Evolutionary conservation across 2,329 filamentous ascomycete species (phyloP).

Genomic region (Alternaria burnsii): DNA sequence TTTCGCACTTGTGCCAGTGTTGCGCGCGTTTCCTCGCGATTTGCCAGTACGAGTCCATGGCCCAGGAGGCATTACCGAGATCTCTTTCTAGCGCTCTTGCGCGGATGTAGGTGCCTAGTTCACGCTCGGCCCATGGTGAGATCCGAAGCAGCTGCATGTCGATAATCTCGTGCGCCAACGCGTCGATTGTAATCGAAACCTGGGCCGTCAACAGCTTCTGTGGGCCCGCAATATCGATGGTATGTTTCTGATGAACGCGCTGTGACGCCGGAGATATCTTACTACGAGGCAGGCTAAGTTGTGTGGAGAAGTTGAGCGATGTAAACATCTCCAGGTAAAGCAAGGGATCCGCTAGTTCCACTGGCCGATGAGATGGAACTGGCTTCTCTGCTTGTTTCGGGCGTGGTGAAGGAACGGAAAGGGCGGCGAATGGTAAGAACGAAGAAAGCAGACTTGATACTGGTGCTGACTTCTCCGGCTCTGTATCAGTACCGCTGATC

Average conservation of each 20-base stretch:
- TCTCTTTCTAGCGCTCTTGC: constrained; percentile 58
- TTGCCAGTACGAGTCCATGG: constrained; percentile 73
- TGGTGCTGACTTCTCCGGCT: constrained; percentile 31
- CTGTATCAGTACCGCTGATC: constrained; percentile 24
- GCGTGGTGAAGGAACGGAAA: constrained; percentile 36
- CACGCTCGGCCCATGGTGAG: constrained; percentile 65
- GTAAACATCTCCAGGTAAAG: constrained; percentile 77
- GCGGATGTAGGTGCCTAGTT: constrained; percentile 65
- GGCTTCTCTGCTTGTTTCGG: constrained; percentile 44
- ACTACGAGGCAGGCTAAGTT: constrained; percentile 47
- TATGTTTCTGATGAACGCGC: constrained; percentile 52
- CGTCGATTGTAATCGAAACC: constrained; percentile 65
- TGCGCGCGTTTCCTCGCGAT: constrained; percentile 67
- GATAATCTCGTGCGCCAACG: constrained; percentile 57
- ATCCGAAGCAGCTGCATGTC: constrained; percentile 64
- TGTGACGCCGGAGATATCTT: constrained; percentile 22
- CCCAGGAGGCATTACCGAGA: constrained; percentile 69
- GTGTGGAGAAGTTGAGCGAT: constrained; percentile 69
- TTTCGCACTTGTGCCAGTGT: constrained; percentile 68
- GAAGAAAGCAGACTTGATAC: constrained; percentile 50
- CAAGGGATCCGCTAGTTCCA: constrained; percentile 70
- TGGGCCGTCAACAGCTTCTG: constrained; percentile 66
- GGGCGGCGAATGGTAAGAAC: constrained; percentile 51
- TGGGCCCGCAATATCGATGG: constrained; percentile 61
- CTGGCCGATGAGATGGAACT: constrained; percentile 68